Evolutionary conservation across 2,329 filamentous ascomycete species (phyloP).

Genomic region (Aureobasidium mangrovei): DNA sequence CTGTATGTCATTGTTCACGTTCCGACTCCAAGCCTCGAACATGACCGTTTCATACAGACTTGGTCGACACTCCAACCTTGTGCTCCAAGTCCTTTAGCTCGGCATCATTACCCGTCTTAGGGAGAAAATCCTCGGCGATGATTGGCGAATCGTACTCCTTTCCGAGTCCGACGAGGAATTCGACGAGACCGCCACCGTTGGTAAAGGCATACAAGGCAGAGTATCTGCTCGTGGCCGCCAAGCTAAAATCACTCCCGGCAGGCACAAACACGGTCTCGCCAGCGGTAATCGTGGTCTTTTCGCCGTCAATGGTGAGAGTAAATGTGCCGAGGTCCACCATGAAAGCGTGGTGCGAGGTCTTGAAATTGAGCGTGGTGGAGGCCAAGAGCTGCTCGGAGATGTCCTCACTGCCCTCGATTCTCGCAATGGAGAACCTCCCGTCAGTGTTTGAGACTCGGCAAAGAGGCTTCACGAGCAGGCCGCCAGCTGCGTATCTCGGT

Average conservation of each 20-base stretch:
- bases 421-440: slow-evolving; percentile 46
- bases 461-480: slow-evolving; percentile 41
- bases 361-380: slow-evolving; percentile 26
- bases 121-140: slow-evolving; percentile 1
- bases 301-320: slow-evolving; percentile 33
- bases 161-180: slow-evolving; percentile 33
- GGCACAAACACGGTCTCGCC: slow-evolving; percentile 44
- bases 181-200: slow-evolving; percentile 40
- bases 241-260: slow-evolving; percentile 37
- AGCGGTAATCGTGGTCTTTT: slow-evolving; percentile 31
- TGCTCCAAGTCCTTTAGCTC: no score
- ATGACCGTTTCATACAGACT: no score
- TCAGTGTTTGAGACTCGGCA: slow-evolving; percentile 40
- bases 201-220: slow-evolving; percentile 42
- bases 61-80: no score
- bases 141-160: slow-evolving; percentile 18
- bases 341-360: slow-evolving; percentile 44
- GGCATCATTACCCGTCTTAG: no score
- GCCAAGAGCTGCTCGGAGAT: slow-evolving; percentile 27
- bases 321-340: slow-evolving; percentile 41
- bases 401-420: slow-evolving; percentile 35
- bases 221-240: slow-evolving; percentile 39
- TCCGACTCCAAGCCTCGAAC: no score
- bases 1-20: no score
- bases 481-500: slow-evolving; percentile 38